Evolutionary conservation across 106 monocot species (phyloP), one percentile per base, ranked within the genome.

Genomic region (Dendrobium catenatum): DNA sequence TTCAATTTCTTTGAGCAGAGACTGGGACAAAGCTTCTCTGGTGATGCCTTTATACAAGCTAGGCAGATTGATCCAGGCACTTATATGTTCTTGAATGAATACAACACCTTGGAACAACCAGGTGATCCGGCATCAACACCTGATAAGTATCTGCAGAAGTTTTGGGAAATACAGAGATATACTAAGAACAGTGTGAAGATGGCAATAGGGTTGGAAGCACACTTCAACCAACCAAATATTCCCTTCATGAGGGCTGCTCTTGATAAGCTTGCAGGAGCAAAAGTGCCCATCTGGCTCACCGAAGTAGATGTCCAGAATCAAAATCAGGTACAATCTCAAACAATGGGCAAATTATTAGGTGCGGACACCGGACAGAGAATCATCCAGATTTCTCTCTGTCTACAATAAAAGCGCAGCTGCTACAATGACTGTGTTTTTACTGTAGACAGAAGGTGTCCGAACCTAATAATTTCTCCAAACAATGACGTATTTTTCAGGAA

Each of bases 51-150:
- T 83, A 58, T 77, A 9, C 70, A 66, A n/a, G 90, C 83, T 0
- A 68, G 86, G 2, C 16, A 83, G 80, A 16, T 94, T 7, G 94
- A 96, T 49, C 59, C 85, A 4, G 33, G 77, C 15, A 64, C 87
- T 1, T 16, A 83, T 8, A 26, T 94, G 86, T 96, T 96, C 85
- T 31, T 96, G 83, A 96, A 96, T 67, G 96, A 96, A 1, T 96
- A 40, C 81, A 94, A 96, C 79, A 90, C 90, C 0, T 33, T 96
- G 61, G 96, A 96, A 64, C 27, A 80, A 16, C 89, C 94, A 2
- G 66, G 48, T 4, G 94, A 96, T 44, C 0, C 5, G 15, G 6
- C 0, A 5, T 68, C 85, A 0, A 84, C 73, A 5, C 90, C 96
- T 0, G 61, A 13, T 10, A 87, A 80, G 61, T 96, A 94, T 81